phyloP scores from a whole-genome alignment of 441 rosid species.

The Metrosideros polymorpha region DNA sequence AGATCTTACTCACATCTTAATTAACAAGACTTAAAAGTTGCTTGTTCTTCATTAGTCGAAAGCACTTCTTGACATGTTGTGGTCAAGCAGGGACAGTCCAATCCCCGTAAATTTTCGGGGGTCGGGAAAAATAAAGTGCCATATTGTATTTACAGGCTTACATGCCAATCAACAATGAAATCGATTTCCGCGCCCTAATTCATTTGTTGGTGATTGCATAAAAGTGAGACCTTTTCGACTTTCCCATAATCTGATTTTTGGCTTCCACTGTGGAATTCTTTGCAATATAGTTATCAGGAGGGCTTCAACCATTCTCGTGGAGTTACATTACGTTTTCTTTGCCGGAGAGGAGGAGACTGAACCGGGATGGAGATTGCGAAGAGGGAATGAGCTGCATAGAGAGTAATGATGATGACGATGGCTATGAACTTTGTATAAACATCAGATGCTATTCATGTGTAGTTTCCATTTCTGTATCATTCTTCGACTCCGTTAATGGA shows the following conservation, averaged over 20 bases:
- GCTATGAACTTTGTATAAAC: neutral
- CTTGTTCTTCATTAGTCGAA: neutral
- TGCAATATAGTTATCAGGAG: neutral
- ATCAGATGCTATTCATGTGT: neutral
- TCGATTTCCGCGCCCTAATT: neutral
- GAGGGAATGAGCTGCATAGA: neutral
- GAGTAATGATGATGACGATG: neutral
- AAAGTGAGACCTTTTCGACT: no score
- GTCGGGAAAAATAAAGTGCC: neutral
- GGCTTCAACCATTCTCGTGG: neutral
- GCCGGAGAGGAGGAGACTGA: neutral
- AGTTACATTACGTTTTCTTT: neutral
- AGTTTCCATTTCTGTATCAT: neutral
- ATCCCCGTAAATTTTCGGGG: neutral
- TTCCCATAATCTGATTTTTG: no score
- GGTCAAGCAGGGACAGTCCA: neutral
- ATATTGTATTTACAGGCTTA: neutral
- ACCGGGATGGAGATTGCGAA: neutral
- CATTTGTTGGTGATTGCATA: no score
- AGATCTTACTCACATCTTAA: neutral
- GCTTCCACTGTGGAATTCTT: no score
- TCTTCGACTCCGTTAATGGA: neutral
- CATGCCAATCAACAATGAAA: neutral
- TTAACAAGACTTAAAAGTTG: neutral
- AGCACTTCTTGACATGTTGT: neutral